These are phyloP conservation scores for Saccharum spontaneum DNA, from an alignment of 176 grass and related monocot genomes.

Conservation along the genomic window DNA sequence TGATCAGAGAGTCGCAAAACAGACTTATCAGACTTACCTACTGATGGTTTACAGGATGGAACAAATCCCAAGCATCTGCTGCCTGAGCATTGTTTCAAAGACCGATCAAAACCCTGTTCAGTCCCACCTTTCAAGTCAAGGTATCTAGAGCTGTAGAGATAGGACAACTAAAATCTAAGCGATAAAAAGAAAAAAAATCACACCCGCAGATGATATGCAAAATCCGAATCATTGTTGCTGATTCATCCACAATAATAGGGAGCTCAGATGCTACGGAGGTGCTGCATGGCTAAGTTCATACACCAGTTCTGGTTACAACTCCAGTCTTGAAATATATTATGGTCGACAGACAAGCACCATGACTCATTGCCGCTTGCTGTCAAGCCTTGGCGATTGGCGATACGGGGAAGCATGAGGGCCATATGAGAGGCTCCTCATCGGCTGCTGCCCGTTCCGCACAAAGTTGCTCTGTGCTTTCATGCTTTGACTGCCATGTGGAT, in stretches of 20 bases:
- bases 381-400: conserved; percentile 73
- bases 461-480: conserved; percentile 70
- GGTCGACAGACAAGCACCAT: not conserved
- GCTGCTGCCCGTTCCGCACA: conserved; percentile 61
- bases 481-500: conserved; percentile 52
- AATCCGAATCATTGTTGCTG: not conserved
- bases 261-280: not conserved
- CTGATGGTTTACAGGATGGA: conserved; percentile 2
- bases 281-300: not conserved
- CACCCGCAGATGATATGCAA: not conserved
- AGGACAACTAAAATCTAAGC: conserved; percentile 23
- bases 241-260: not conserved
- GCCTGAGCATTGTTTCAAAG: conserved; percentile 21
- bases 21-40: not conserved
- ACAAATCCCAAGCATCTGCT: conserved; percentile 2
- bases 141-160: conserved; percentile 23
- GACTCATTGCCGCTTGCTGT: conserved; percentile 47
- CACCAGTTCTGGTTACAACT: conserved; percentile 1
- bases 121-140: conserved; percentile 21
- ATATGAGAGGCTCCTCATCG: conserved; percentile 81
- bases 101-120: conserved; percentile 33
- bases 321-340: not conserved
- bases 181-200: not conserved
- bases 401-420: conserved; percentile 80
- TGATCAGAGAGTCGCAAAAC: not conserved